Base-by-base conservation (phyloP, 192 early-diverging fungal species). In the Entrophospora sp. region DNA sequence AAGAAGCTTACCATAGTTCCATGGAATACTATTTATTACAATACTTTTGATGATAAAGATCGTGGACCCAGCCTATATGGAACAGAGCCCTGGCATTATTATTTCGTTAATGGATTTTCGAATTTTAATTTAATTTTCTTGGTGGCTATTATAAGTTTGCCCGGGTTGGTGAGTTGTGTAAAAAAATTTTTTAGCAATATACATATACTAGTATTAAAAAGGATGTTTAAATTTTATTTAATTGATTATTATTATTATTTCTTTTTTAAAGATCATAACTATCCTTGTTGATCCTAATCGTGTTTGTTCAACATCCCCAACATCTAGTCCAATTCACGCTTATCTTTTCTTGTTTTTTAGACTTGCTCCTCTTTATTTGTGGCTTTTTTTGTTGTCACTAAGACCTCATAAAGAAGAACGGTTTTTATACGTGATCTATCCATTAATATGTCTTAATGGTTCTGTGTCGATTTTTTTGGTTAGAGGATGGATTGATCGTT, bases 371-470 rank as follows among this genome's bases (percentile, higher is more conserved):
- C 87, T 95, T 27, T 87, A 88, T 43, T 38, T 92, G 13, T 87
- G 84, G 84, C 77, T 97, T 28, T 53, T 65, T 2, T 85, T 90
- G 24, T 95, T 98, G 61, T 86, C 85, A 2, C 22, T 80, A 10
- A 93, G 95, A 72, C 86, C 93, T n/a, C 96, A 98, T 79, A 98
- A 98, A 74, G 96, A 98, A 68, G 96, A 98, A 65, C 83, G 96
- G 2, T 98, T 98, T 66, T 65, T 98, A 66, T 95, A 79, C 72
- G 88, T 97, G n/a, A 87, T 88, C 1, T 98, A 96, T 69, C 96
- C 96, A 37, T 66, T 91, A 43, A 72, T 98, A 28, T 85, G 87
- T 70, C 82, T 92, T 37, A 89, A 86, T 61, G 92, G 89, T 0
- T 85, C 89, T 0, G 75, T 85, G 7, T 67, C 84, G 2, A 61